Evolutionary conservation across 352 stramenopile genomes (phyloP).

Genomic region (Phytophthora pistaciae): DNA sequence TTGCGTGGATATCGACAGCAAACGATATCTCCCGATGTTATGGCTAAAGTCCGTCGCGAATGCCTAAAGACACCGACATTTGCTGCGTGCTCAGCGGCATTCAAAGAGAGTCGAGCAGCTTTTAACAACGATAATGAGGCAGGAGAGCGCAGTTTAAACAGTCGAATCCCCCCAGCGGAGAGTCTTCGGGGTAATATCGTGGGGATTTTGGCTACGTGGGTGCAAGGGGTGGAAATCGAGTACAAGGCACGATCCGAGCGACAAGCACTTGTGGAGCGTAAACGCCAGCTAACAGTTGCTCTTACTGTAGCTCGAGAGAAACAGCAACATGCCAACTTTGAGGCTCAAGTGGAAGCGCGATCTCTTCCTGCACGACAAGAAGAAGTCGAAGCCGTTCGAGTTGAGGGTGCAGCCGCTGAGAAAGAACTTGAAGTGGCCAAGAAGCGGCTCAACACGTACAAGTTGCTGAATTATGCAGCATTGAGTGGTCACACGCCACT

Average conservation of each 20-base stretch:
- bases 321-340: constrained; percentile 55
- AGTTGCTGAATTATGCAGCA: constrained; percentile 59
- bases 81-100: constrained; percentile 31
- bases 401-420: constrained; percentile 34
- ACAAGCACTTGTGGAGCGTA: constrained; percentile 62
- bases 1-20: constrained; percentile 66
- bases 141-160: constrained; percentile 19
- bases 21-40: constrained; percentile 65
- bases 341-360: constrained; percentile 67
- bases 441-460: constrained; percentile 59
- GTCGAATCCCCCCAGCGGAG: constrained; percentile 43
- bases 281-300: constrained; percentile 54
- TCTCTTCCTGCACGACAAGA: constrained; percentile 74
- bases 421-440: constrained; percentile 53
- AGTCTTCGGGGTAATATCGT: constrained; percentile 58
- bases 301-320: constrained; percentile 44
- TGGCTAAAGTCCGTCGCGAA: constrained; percentile 81
- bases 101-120: constrained; percentile 27
- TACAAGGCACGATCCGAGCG: constrained; percentile 72
- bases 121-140: neutral
- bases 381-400: constrained; percentile 55
- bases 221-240: constrained; percentile 80
- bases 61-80: constrained; percentile 67
- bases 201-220: constrained; percentile 67
- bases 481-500: constrained; percentile 79